phyloP scores from a whole-genome alignment of 257 asterid genomes.

The Lantana camara region DNA sequence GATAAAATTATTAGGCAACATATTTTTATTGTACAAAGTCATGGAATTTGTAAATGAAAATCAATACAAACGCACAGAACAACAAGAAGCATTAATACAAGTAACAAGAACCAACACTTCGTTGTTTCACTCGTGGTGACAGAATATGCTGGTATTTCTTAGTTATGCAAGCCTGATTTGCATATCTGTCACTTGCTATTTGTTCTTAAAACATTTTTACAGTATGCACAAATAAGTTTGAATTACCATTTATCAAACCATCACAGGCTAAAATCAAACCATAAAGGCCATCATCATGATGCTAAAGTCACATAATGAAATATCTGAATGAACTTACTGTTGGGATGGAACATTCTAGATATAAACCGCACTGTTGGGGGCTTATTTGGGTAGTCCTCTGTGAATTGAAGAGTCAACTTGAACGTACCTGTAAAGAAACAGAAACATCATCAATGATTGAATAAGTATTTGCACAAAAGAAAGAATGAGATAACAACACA shows the following conservation, averaged over 20 bases:
- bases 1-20: too few relatives aligned
- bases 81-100: too few relatives aligned
- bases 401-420: constrained; percentile 84
- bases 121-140: neutral
- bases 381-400: constrained; percentile 94
- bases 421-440: constrained; percentile 66
- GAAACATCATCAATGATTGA: constrained; percentile 1
- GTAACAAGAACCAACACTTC: too few relatives aligned
- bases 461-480: neutral
- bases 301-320: neutral
- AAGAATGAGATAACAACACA: neutral
- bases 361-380: constrained; percentile 92
- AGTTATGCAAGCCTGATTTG: neutral
- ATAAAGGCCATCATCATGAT: neutral
- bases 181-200: neutral
- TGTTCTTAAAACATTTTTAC: neutral
- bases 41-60: too few relatives aligned
- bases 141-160: neutral
- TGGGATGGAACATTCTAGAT: constrained; percentile 98
- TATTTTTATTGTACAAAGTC: too few relatives aligned
- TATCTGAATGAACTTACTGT: constrained; percentile 63
- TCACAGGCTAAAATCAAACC: neutral
- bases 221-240: neutral
- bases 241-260: constrained; percentile 2
- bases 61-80: too few relatives aligned